These are phyloP conservation scores for Neostapfia colusana DNA, from an alignment of 176 grass and related monocot species.

Conservation along the genomic window DNA sequence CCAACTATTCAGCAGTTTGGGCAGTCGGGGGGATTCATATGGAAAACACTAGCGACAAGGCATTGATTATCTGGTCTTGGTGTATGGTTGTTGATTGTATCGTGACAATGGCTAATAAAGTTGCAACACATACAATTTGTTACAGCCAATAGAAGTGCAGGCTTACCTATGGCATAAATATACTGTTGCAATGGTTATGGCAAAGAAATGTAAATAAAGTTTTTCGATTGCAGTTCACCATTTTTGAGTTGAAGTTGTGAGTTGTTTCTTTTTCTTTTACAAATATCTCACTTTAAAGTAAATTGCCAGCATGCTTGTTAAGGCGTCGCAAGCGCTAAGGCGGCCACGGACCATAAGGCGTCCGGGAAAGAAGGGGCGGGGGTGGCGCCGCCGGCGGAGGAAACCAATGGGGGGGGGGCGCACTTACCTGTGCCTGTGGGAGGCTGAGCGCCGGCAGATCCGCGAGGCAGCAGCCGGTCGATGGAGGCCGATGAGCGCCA, in stretches of 20 bases:
- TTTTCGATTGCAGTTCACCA: neutral
- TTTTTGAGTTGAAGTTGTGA: neutral
- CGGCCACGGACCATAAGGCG: no score
- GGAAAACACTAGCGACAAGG: neutral
- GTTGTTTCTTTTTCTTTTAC: neutral
- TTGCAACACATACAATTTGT: slow-evolving; percentile 14
- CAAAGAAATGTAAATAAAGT: neutral
- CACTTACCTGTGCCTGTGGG: no score
- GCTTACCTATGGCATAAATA: neutral
- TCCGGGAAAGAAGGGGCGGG: no score
- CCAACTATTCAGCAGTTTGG: slow-evolving; percentile 1
- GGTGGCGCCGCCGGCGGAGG: no score
- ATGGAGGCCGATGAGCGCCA: no score
- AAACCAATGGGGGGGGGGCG: no score
- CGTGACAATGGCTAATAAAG: neutral
- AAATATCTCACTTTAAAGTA: neutral
- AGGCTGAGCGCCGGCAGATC: no score
- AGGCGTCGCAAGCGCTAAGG: no score
- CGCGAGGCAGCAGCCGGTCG: no score
- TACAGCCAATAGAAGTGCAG: neutral
- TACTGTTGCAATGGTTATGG: neutral
- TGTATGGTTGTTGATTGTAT: neutral
- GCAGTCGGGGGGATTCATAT: neutral
- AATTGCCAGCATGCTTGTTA: no score
- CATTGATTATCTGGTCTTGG: slow-evolving; percentile 28